A percentile compares a stretch with the other conserved stretches of the same genome.
These are phyloP conservation scores for Colletotrichum sp. DNA, from an alignment of 2,329 filamentous ascomycete species.

Conservation along the genomic window DNA sequence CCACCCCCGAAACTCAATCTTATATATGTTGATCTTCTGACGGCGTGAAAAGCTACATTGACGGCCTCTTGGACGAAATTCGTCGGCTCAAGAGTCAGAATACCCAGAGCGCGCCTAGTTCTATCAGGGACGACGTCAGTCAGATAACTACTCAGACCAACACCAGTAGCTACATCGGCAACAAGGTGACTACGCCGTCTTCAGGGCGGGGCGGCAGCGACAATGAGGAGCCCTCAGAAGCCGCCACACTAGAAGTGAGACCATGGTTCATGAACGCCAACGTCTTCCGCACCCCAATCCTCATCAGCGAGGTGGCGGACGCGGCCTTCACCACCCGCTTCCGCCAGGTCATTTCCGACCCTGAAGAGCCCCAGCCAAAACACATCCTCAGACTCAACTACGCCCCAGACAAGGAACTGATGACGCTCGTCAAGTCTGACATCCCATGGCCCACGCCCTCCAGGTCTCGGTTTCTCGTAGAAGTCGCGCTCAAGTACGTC, in stretches of 20 bases:
- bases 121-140: background rate
- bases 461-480: slow-evolving; percentile 39
- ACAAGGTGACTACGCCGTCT: background rate
- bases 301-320: slow-evolving; percentile 39
- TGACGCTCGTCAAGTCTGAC: slow-evolving; percentile 31
- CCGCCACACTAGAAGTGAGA: slow-evolving; percentile 13
- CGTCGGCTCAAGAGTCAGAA: slow-evolving; percentile 29
- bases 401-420: slow-evolving; percentile 31
- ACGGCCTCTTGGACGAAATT: slow-evolving; percentile 38
- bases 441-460: slow-evolving; percentile 43
- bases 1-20: background rate
- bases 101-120: background rate
- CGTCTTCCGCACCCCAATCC: slow-evolving; percentile 34
- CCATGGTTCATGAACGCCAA: slow-evolving; percentile 39
- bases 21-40: background rate
- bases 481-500: slow-evolving; percentile 45
- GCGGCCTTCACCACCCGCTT: slow-evolving; percentile 40
- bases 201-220: background rate
- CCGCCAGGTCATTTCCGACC: slow-evolving; percentile 36
- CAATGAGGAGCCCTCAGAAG: background rate
- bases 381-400: slow-evolving; percentile 39
- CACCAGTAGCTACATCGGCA: background rate
- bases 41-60: slow-evolving; percentile 33
- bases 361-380: slow-evolving; percentile 23
- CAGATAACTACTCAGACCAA: background rate